Base-by-base conservation (phyloP, 805 yeast genomes). In the Sugiyamaella chiloensis region DNA sequence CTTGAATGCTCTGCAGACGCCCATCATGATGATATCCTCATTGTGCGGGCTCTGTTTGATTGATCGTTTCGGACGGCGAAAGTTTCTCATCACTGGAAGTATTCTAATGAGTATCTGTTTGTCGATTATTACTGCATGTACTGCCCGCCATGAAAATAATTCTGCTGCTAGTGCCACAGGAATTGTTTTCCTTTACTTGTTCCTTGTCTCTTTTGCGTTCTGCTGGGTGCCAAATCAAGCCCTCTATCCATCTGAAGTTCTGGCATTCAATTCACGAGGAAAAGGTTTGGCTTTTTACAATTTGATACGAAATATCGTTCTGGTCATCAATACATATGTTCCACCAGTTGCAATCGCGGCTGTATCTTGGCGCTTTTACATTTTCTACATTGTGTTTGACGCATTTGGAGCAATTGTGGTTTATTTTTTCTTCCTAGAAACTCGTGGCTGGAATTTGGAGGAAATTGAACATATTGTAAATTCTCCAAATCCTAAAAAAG, bases 381-480 rank as follows among this genome's bases (percentile, higher is more conserved):
- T 65, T 5, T 60, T 66, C 47, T 65, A 53, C 42, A 60, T 55
- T 14, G 56, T 63, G 43, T 66, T 65, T 63, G 61, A 60, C 45
- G 17, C 57, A 11, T 50, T 59, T 34, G 61, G 61, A 41, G 54
- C 57, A 17, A 42, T 44, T 17, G 46, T 82, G 64, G 83, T 84
- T 44, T 79, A 76, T 74, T 81, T 85, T 72, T 73, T 76, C 57
- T 78, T 86, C 53, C 78, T 80, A 57, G 89, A 84, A 68, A 86
- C 95, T 50, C 80, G 78, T 69, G 93, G 93, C 49, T 74, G 83
- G 61, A 75, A 86, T 31, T 75, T 86, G 65, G 93, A 86, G 68
- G 89, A 85, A 69, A 85, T 85, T 54, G 88, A 84, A 62, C 80
- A 75, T 60, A 72, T 81, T 71, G 73, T 56, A 26, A 21, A 23